Evolutionary conservation across 2,329 filamentous ascomycete genomes (phyloP).

Genomic region (Emericellopsis cladophorae): DNA sequence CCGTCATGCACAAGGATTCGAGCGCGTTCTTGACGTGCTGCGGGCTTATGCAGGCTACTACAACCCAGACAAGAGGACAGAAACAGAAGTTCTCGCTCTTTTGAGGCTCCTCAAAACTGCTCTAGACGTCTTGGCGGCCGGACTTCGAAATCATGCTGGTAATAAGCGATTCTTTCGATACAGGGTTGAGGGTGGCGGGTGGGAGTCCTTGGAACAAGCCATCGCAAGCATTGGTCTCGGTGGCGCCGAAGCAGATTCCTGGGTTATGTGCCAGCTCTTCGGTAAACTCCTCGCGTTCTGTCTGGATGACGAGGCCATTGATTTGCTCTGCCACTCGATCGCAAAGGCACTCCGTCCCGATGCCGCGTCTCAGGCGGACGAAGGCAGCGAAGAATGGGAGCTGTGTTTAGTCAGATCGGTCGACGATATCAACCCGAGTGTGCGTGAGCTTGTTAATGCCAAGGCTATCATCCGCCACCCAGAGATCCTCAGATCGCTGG

Average conservation of each 20-base stretch:
- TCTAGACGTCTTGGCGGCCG: constrained; percentile 62
- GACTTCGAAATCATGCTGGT: constrained; percentile 66
- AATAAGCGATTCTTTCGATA: constrained; percentile 81
- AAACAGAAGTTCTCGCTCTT: constrained; percentile 50
- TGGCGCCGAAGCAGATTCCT: constrained; percentile 53
- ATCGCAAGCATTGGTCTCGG: constrained; percentile 56
- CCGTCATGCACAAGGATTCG: constrained; percentile 67
- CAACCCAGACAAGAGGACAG: constrained; percentile 47
- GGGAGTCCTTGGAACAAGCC: constrained; percentile 61
- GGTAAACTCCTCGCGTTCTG: constrained; percentile 73
- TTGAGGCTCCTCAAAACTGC: constrained; percentile 59
- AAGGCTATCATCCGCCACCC: constrained; percentile 44
- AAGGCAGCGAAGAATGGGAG: constrained; percentile 24
- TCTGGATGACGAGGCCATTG: constrained; percentile 63
- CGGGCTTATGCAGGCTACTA: constrained; percentile 65
- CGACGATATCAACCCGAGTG: constrained; percentile 22
- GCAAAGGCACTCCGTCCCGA: constrained; percentile 21
- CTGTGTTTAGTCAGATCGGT: constrained; percentile 21
- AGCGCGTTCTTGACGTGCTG: constrained; percentile 56
- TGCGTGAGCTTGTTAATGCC: constrained; percentile 35
- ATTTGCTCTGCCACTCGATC: constrained; percentile 50
- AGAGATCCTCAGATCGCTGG: constrained; percentile 48
- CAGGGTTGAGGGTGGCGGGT: constrained; percentile 64
- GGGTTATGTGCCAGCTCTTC: constrained; percentile 62
- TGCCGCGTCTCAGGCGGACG: constrained; percentile 5